phyloP scores from a whole-genome alignment of 2,329 filamentous ascomycete species.

The Tolypocladium ovalisporum region DNA sequence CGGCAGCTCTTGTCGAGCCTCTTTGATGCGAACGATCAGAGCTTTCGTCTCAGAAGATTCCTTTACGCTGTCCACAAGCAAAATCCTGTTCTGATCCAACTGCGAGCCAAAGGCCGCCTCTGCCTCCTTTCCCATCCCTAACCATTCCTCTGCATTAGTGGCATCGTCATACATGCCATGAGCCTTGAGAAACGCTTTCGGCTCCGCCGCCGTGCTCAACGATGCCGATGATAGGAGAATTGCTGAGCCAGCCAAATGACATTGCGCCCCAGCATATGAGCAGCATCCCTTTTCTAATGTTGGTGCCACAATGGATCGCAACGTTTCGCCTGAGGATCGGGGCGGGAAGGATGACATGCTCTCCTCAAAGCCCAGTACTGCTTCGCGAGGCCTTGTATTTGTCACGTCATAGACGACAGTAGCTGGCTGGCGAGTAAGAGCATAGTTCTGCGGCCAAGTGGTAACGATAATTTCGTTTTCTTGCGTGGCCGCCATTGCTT shows the following conservation, averaged over 20 bases:
- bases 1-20: constrained; percentile 13
- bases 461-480: neutral
- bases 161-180: constrained; percentile 30
- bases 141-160: constrained; percentile 24
- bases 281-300: constrained; percentile 13
- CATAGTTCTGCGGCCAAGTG: neutral
- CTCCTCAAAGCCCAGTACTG: neutral
- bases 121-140: constrained; percentile 6
- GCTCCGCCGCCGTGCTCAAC: constrained; percentile 21
- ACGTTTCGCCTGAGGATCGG: neutral
- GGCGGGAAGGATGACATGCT: neutral
- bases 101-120: neutral
- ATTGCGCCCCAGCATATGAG: constrained; percentile 19
- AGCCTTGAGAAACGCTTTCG: constrained; percentile 23
- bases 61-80: constrained; percentile 30
- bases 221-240: constrained; percentile 33
- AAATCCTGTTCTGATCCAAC: constrained; percentile 13
- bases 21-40: constrained; percentile 22
- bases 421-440: neutral
- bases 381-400: neutral
- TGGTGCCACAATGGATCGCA: too few relatives aligned
- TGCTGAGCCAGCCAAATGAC: constrained; percentile 22
- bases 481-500: too few relatives aligned
- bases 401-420: neutral
- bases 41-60: constrained; percentile 16